Evolutionary conservation across 257 asterid species (phyloP).

Genomic region (Scutellaria baicalensis): DNA sequence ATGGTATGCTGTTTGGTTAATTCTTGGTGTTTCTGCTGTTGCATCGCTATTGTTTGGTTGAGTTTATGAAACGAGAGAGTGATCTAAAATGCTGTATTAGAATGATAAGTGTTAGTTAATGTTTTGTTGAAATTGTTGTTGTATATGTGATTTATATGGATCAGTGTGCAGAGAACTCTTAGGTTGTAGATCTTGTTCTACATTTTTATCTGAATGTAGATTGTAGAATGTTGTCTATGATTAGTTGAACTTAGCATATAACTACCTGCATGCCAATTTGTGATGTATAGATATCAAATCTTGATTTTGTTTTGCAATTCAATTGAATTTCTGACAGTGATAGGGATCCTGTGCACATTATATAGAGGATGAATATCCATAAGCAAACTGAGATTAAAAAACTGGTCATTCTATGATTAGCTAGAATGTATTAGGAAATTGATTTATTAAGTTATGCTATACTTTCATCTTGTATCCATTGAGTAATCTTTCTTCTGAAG

Average conservation of each 20-base stretch:
- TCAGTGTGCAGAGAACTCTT: background rate
- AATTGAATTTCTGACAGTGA: background rate
- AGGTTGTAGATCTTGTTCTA: conserved; percentile 8
- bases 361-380: background rate
- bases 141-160: background rate
- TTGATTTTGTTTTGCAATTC: background rate
- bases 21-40: conserved; percentile 6
- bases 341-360: background rate
- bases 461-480: background rate
- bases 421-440: background rate
- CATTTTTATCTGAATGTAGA: background rate
- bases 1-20: conserved; percentile 12
- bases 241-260: conserved; percentile 2
- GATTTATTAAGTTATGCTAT: background rate
- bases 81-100: background rate
- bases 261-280: background rate
- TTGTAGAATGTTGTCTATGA: background rate
- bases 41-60: conserved; percentile 5
- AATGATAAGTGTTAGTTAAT: conserved; percentile 3
- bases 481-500: background rate
- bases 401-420: background rate
- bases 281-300: background rate
- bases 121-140: background rate
- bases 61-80: conserved; percentile 12
- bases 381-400: background rate